Conservation (phyloP, 805 yeast species). For the Saturnispora diversa region DNA sequence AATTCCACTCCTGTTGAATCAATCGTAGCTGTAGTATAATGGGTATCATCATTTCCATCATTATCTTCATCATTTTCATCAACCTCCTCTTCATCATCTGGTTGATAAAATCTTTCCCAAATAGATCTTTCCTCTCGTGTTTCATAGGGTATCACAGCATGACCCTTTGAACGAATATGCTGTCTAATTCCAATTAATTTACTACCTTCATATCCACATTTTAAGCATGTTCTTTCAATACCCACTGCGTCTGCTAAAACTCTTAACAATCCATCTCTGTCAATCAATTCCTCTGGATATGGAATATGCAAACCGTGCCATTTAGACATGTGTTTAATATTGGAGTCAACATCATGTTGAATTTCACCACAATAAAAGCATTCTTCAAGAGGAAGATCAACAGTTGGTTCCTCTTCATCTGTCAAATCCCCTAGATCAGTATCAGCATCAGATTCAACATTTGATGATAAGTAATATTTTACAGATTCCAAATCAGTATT, state of each 20-base stretch:
- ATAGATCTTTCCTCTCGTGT: constrained; percentile 61
- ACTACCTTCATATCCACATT: constrained; percentile 75
- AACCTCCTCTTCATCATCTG: constrained; percentile 20
- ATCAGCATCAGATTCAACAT: constrained; percentile 14
- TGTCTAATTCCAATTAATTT: constrained; percentile 78
- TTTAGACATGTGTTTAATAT: constrained; percentile 63
- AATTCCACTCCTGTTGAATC: constrained; percentile 49
- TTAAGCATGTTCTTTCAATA: constrained; percentile 70
- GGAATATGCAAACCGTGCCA: constrained; percentile 85
- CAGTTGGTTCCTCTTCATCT: constrained; percentile 19
- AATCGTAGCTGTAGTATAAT: constrained; percentile 26
- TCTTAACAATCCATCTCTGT: constrained; percentile 58
- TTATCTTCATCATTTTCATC: constrained; percentile 12
- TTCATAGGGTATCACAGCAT: constrained; percentile 85
- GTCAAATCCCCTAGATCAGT: constrained; percentile 15
- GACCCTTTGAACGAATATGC: constrained; percentile 77
- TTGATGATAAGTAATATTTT: constrained; percentile 8
- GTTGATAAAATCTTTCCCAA: constrained; percentile 72
- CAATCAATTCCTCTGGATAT: constrained; percentile 59
- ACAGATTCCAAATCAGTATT: constrained; percentile 13
- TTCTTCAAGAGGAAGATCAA: constrained; percentile 32
- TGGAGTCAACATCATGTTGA: constrained; percentile 34
- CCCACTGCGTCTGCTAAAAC: constrained; percentile 73
- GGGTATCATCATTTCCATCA: too few relatives aligned
- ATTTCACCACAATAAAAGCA: constrained; percentile 45